These are phyloP conservation scores for Stagonosporopsis vannaccii DNA, from an alignment of 2,329 filamentous ascomycete species.

Conservation along the genomic window DNA sequence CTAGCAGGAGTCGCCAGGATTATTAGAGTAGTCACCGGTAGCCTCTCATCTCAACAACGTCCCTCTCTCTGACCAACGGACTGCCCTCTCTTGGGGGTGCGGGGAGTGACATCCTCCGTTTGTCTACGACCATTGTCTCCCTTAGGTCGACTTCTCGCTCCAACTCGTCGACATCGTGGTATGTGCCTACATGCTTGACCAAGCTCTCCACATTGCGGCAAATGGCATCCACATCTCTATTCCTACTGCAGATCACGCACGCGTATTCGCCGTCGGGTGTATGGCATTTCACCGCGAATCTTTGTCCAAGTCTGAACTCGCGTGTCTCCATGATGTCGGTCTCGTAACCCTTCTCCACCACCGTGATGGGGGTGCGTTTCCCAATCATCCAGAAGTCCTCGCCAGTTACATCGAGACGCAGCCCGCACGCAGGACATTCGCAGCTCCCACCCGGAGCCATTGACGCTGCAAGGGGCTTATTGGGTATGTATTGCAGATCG, in stretches of 20 bases:
- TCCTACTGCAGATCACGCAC: conserved; percentile 44
- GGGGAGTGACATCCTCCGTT: conserved; percentile 28
- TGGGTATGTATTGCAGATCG: conserved; percentile 41
- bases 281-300: conserved; percentile 50
- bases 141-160: conserved; percentile 42
- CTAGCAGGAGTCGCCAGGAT: not conserved
- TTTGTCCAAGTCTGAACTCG: conserved; percentile 46
- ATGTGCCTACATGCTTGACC: conserved; percentile 47
- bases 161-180: conserved; percentile 43
- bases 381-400: conserved; percentile 51
- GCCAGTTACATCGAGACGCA: conserved; percentile 35
- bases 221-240: conserved; percentile 47
- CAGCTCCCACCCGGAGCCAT: conserved; percentile 45
- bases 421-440: conserved; percentile 41
- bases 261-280: conserved; percentile 47
- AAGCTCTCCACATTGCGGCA: conserved; percentile 46
- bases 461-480: conserved; percentile 39
- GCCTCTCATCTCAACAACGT: conserved; percentile 22
- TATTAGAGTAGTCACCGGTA: conserved; percentile 20
- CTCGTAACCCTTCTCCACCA: conserved; percentile 37
- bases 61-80: conserved; percentile 23
- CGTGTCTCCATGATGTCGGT: conserved; percentile 46
- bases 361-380: conserved; percentile 40
- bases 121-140: conserved; percentile 35
- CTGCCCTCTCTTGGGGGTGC: conserved; percentile 25